Conservation (phyloP, 2,329 filamentous ascomycete species). For the Rhytidhysteron rufulum region DNA sequence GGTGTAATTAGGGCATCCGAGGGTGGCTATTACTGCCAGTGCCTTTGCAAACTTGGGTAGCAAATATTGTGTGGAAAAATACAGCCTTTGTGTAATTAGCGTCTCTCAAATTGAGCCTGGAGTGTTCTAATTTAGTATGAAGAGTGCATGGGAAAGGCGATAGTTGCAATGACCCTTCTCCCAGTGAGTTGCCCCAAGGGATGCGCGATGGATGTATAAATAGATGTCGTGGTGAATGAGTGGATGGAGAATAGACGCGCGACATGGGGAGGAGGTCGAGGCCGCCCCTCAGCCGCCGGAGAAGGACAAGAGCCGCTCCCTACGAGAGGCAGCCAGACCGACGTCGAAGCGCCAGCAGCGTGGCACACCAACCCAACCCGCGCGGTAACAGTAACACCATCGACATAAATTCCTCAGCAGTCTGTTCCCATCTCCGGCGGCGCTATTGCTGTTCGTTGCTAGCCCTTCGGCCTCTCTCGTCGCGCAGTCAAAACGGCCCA, state of each 20-base stretch:
- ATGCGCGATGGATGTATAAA: neutral
- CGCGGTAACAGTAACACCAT: neutral
- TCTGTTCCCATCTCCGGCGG: neutral
- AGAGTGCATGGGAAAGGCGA: too few species aligned
- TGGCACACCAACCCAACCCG: neutral
- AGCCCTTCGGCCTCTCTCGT: neutral
- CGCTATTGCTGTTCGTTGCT: neutral
- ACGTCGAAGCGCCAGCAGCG: neutral
- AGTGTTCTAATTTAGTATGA: too few species aligned
- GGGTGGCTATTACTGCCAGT: too few species aligned
- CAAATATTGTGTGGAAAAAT: too few species aligned
- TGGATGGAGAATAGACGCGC: slow-evolving; percentile 6
- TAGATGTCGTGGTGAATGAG: neutral
- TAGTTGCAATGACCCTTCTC: too few species aligned
- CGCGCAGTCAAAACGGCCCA: slow-evolving; percentile 12
- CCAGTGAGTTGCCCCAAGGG: neutral
- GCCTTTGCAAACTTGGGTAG: too few species aligned
- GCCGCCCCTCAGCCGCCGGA: neutral
- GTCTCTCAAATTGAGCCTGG: too few species aligned
- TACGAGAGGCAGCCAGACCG: neutral
- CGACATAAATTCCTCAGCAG: neutral
- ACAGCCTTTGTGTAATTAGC: too few species aligned
- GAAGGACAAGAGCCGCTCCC: too few species aligned
- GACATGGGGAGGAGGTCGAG: slow-evolving; percentile 2
- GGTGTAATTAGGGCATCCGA: too few species aligned